phyloP scores from a whole-genome alignment of 2,329 filamentous ascomycete species.

The Cryphonectria nitschkei region DNA sequence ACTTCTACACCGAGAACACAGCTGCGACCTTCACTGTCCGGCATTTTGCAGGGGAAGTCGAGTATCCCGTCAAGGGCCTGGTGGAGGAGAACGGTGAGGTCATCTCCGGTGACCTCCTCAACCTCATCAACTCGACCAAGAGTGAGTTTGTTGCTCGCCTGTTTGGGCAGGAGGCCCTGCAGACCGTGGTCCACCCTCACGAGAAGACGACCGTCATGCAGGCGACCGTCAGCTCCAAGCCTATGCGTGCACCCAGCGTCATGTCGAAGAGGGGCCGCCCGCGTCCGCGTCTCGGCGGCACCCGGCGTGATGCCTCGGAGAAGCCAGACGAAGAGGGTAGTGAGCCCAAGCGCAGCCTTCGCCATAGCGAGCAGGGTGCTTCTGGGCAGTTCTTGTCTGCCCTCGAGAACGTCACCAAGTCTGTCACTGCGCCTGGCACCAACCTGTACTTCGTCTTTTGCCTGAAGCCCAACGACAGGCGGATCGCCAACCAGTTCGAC shows the following conservation, averaged over 20 bases:
- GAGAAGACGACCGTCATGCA: constrained; percentile 92
- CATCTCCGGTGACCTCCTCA: constrained; percentile 94
- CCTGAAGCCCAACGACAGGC: constrained; percentile 92
- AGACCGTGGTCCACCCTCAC: constrained; percentile 90
- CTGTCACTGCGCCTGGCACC: constrained; percentile 77
- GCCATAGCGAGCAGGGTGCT: constrained; percentile 75
- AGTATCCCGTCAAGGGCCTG: constrained; percentile 85
- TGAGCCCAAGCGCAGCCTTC: constrained; percentile 46
- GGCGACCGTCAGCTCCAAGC: constrained; percentile 94
- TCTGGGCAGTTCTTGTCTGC: constrained; percentile 90
- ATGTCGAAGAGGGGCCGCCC: constrained; percentile 73
- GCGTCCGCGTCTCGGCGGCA: constrained; percentile 35
- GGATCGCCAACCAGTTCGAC: constrained; percentile 98
- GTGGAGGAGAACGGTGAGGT: constrained; percentile 96
- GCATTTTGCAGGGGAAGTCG: constrained; percentile 95
- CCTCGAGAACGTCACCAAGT: constrained; percentile 88
- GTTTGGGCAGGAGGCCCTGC: constrained; percentile 93
- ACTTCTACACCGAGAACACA: constrained; percentile 83
- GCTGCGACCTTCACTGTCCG: constrained; percentile 85
- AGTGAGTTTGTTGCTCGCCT: constrained; percentile 87
- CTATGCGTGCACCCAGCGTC: constrained; percentile 88
- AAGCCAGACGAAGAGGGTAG: constrained; percentile 52
- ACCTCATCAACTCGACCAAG: constrained; percentile 85
- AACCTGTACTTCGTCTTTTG: constrained; percentile 98
- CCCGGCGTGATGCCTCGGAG: constrained; percentile 35